Evolutionary conservation across 441 rosid genomes (phyloP).

Genomic region (Corymbia citriodora): DNA sequence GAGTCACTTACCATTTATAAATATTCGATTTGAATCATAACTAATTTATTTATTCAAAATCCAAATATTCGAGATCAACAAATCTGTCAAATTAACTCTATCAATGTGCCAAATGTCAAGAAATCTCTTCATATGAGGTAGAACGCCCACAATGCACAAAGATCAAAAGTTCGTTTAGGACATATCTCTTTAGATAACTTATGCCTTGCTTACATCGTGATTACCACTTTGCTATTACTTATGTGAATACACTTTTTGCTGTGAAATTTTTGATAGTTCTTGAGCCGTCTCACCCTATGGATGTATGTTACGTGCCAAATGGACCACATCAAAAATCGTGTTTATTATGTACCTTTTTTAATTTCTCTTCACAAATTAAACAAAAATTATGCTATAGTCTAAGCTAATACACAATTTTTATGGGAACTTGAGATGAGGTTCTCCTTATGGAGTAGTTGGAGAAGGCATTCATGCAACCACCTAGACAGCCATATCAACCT

Average conservation of each 20-base stretch:
- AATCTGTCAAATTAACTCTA: background rate
- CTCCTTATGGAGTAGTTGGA: background rate
- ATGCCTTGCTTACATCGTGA: background rate
- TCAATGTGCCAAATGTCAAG: background rate
- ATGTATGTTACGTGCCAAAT: background rate
- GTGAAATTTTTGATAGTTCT: background rate
- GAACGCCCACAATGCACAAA: background rate
- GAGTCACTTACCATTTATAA: background rate
- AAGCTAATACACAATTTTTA: background rate
- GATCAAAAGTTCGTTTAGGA: background rate
- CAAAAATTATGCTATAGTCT: background rate
- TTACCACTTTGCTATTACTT: background rate
- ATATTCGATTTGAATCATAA: background rate
- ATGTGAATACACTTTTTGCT: background rate
- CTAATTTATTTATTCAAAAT: background rate
- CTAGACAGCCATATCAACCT: background rate
- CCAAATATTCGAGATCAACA: background rate
- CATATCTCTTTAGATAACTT: background rate
- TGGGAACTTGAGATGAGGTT: background rate
- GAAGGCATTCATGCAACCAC: background rate
- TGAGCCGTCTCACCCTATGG: rapidly evolving
- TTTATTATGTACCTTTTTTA: background rate
- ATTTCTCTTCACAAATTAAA: background rate
- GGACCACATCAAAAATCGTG: background rate
- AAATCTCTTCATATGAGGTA: background rate